Base-by-base conservation (phyloP, 2,329 filamentous ascomycete species). In the Cladosporium halotolerans region DNA sequence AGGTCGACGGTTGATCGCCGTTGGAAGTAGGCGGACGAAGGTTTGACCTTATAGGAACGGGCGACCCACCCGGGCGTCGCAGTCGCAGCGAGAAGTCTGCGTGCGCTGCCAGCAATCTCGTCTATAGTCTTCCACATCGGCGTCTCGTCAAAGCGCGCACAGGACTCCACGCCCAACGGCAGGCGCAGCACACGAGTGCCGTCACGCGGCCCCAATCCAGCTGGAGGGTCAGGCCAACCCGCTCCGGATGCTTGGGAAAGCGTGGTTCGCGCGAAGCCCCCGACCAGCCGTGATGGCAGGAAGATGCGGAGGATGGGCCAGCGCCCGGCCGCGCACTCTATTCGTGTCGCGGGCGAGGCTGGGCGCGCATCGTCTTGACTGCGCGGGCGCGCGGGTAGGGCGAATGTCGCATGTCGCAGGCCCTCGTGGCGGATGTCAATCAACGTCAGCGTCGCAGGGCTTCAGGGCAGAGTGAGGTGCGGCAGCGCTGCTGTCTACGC, bases 31-130 rank as follows among this genome's bases (percentile, higher is more conserved):
- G 23, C 23, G 23, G 23, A 28, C 23, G 23, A 28, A 28, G 23
- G 23, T 28, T 28, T 28, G 23, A 28, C 23, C 23, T 28, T 28
- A 28, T 28, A 28, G 23, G 23, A 28, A 5, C 23, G 23, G 23
- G 23, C 23, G 23, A 28, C 23, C 23, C 23, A 28, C 23, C 23
- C 23, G 23, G 1, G 23, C 23, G 23, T 28, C 36, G 11, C 34
- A 36, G n/a, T 14, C 11, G 36, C 16, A 39, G 36, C 36, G 36
- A 39, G 36, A 39, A 14, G 36, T 39, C n/a, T 14, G 36, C 46
- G 14, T 43, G 28, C 23, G 47, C 47, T 44, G 47, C 43, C 38
- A 51, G 47, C 47, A 51, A 51, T 44, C 47, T 51, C 47, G 47
- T 51, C 47, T 51, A 51, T 32, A 43, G 47, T 43, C 11, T 44